A percentile compares a stretch with the other conserved stretches of the same genome.
phyloP scores from a whole-genome alignment of 306 rosid genomes.

The Sesbania bispinosa region DNA sequence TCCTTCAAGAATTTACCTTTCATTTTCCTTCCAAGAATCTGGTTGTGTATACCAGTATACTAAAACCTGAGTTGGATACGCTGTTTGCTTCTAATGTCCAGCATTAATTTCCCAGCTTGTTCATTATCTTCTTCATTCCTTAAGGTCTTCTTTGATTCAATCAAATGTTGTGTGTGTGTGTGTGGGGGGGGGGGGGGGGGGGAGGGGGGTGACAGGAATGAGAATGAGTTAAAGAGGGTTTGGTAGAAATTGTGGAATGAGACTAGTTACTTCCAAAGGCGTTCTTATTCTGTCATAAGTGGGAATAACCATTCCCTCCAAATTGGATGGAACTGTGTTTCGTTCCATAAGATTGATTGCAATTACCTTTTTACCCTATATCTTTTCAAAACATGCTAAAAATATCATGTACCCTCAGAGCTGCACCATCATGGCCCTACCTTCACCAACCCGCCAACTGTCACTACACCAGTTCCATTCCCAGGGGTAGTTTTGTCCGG shows the following conservation, averaged over 20 bases:
- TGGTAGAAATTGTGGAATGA: slow-evolving; percentile 11
- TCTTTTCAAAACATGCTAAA: not conserved
- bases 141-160: not conserved
- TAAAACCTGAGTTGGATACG: slow-evolving; percentile 1
- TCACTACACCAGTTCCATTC: not conserved
- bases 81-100: not conserved
- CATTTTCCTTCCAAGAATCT: not conserved
- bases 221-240: not conserved
- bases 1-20: not conserved
- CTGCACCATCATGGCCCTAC: not conserved
- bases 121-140: slow-evolving; percentile 6
- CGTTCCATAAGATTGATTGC: not conserved
- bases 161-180: too few species aligned
- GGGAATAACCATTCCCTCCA: slow-evolving; percentile 13
- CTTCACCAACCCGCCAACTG: slow-evolving; percentile 10
- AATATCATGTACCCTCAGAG: not conserved
- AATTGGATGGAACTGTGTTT: slow-evolving; percentile 10
- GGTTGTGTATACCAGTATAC: slow-evolving; percentile 7
- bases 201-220: not conserved
- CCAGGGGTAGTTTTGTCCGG: not conserved
- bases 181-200: too few species aligned
- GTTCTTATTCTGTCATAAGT: not conserved
- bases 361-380: not conserved
- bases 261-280: slow-evolving; percentile 1
- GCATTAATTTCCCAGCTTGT: not conserved